Base-by-base conservation (phyloP, 208 protist genomes). In the Willaertia magna region DNA sequence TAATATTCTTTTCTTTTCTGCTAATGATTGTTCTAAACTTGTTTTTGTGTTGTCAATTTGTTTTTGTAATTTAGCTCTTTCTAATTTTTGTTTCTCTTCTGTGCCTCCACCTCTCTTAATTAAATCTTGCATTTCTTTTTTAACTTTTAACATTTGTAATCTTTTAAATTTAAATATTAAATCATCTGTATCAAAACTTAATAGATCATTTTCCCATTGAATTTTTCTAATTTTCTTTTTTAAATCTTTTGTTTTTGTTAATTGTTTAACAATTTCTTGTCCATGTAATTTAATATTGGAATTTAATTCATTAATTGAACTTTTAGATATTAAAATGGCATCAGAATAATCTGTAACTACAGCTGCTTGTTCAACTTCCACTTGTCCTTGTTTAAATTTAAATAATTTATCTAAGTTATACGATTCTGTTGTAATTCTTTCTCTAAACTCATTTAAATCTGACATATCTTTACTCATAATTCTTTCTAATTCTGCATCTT, bases 61-160 rank as follows among this genome's bases (percentile, higher is more conserved):
- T 43, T 89, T 87, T 84, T 95, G 89, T 11, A 98, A 88, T 26
- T 55, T 88, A n/a, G 40, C 46, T 81, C 86, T 61, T 75, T 92
- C 91, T 30, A 87, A 87, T 6, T 87, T 90, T 22, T 96, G 79
- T 52, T 91, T 87, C 44, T 92, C 89, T 78, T 95, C 93, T 30
- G 82, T 84, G 14, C 87, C 88, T 79, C 91, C 91, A 3, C 93
- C 94, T n/a, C 93, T 94, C 81, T 92, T 93, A 78, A 97, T 92
- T 85, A 93, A 92, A 74, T 96, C 93, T 91, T 98, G 96, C 91
- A 98, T 96, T 75, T 93, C 89, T 55, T 96, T 95, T 2, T 95
- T 98, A 30, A 98, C 95, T n/a, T 94, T 89, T 43, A 97, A 90
- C 14, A 96, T 95, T 91, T 98, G 96, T 75, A 97, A 90, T 75